Conservation (phyloP, 1,284 basidiomycete genomes). For the Coniferiporia weirii region DNA sequence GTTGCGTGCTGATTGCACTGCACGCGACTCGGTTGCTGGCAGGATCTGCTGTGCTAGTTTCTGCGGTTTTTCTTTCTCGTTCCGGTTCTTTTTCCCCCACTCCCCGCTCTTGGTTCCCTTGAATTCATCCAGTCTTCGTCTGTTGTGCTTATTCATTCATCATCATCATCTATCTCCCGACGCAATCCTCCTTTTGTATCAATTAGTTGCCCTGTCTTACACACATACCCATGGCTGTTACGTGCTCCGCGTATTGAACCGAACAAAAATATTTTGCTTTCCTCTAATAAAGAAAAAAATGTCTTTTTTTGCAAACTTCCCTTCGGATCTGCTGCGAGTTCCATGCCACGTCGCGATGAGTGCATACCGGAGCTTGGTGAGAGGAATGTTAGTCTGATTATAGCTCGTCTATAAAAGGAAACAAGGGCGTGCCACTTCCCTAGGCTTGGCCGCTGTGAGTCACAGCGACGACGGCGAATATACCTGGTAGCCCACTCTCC, state of each 20-base stretch:
- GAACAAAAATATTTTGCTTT: not conserved
- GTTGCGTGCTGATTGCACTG: constrained; percentile 9
- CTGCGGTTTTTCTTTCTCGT: not conserved
- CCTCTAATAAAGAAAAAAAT: not conserved
- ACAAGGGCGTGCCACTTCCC: no score
- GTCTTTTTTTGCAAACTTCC: no score
- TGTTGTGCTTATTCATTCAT: not conserved
- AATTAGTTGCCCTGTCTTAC: constrained; percentile 5
- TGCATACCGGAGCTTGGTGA: no score
- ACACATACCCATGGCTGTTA: not conserved
- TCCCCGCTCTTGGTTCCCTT: not conserved
- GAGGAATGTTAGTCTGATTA: no score
- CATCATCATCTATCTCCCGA: not conserved
- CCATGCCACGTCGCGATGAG: no score
- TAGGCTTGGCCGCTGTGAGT: no score
- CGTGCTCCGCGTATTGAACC: no score
- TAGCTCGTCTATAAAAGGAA: no score
- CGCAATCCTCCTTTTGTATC: constrained; percentile 7
- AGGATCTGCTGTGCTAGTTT: not conserved
- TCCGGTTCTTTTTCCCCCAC: not conserved
- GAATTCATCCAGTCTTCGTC: not conserved
- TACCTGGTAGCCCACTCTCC: not conserved
- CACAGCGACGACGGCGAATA: no score
- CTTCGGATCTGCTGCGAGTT: no score
- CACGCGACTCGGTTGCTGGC: not conserved